Evolutionary conservation across 176 grass and related monocot species (phyloP), one percentile per base, ranked within the genome.

Genomic region (Oryza meridionalis): DNA sequence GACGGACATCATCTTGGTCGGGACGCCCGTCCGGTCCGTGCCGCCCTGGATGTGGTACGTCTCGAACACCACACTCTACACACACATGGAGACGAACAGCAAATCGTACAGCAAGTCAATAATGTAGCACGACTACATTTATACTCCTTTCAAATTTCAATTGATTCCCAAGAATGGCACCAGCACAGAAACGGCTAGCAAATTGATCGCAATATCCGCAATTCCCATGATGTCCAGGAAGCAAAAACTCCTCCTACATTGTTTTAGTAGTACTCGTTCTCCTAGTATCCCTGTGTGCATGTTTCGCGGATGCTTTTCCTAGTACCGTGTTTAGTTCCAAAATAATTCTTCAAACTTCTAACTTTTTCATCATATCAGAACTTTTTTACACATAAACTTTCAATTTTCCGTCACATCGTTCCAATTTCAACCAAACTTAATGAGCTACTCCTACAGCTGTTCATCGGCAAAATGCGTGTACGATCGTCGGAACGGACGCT

Each of bases 21-120:
- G 96, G 11, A 99, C 96, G 35, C 96, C 96, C 31, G 96, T 96
- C 77, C 90, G 83, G 88, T 99, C 96, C 89, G 90, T 99, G 33
- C 96, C 96, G 26, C 93, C 91, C 71, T 99, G 96, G 85, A 99
- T 94, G 72, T 99, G 88, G 81, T 96, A 99, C 85, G 87, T 86
- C 83, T 96, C 93, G 85, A 99, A 96, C 63, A 92, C 87, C 88
- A 99, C 93, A 81, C 88, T 93, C 96, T 99, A 87, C 83, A 73
- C 83, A 73, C 7, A 16, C 1, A 3, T 32, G 47, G 38, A 16
- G 0, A 44, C 4, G 22, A 31, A 12, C 68, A 53, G 21, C 29
- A 21, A 49, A 11, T 13, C 64, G 4, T 35, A 37, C 61, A 25
- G 19, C 9, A 61, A 15, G 55, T 61, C 22, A 61, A 55, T 19